Conservation (phyloP, 1,284 basidiomycete genomes). For the Meira miltonrushii region DNA sequence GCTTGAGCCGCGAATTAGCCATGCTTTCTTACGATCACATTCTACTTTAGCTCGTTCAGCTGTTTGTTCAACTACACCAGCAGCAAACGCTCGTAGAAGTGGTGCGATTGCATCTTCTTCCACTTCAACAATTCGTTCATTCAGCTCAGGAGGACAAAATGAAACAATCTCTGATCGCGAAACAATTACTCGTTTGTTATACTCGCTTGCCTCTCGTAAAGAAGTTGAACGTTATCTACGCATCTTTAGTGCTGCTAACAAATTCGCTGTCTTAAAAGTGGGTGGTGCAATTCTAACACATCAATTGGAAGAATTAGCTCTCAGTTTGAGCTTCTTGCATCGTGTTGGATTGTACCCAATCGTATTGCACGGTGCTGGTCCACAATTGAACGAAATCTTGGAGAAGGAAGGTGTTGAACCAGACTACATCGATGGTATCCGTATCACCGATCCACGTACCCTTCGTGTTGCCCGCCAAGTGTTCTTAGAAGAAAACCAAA, state of each 20-base stretch:
- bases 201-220: constrained; percentile 51
- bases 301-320: constrained; percentile 50
- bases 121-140: neutral
- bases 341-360: constrained; percentile 51
- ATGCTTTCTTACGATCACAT: no score
- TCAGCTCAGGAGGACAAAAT: neutral
- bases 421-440: constrained; percentile 52
- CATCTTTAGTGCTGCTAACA: constrained; percentile 51
- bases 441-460: constrained; percentile 51
- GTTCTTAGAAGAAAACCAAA: constrained; percentile 52
- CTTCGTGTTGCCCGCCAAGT: constrained; percentile 50
- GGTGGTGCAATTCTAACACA: constrained; percentile 52
- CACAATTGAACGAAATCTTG: constrained; percentile 52
- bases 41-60: neutral
- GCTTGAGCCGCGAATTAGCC: no score
- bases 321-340: constrained; percentile 52
- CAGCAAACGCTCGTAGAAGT: neutral
- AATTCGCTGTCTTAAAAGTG: constrained; percentile 52
- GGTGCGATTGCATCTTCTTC: neutral
- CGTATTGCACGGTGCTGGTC: constrained; percentile 51
- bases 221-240: constrained; percentile 53
- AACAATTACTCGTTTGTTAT: constrained; percentile 50
- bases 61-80: neutral
- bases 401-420: constrained; percentile 51
- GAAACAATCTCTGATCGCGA: constrained; percentile 13